Base-by-base conservation (phyloP, 2,329 filamentous ascomycete species). In the Fusarium keratoplasticum region DNA sequence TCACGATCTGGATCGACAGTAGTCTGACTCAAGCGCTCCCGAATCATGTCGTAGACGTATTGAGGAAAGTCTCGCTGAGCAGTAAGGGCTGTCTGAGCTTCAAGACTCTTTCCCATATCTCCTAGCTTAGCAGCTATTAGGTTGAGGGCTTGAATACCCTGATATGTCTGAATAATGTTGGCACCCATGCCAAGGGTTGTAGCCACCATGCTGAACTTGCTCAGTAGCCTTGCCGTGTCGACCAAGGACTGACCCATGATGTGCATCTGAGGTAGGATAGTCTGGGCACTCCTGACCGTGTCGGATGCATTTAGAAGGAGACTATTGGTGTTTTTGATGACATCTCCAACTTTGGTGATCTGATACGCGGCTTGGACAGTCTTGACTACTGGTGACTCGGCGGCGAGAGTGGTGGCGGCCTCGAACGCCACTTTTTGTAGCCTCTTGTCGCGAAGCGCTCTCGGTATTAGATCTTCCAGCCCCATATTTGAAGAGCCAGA, bases 61-160 rank as follows among this genome's bases (percentile, higher is more conserved):
- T 80, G 78, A 0, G 82, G 81, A 25, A 83, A 83, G 33, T 83
- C 79, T 62, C 79, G 78, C n/a, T 83, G 82, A 2, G 82, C 82
- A 29, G 80, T 78, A 2, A 83, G 79, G 4, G 82, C 81, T 0
- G 81, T 82, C 64, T 83, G 82, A 3, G 82, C 82, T 0, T 80
- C 80, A 0, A 83, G 75, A 8, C 74, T 80, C 9, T 72, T 75
- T 1, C 77, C 77, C 31, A 83, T 83, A 14, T 82, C 78, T 9
- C 82, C 76, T 10, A 83, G 80, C 54, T 78, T 79, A 9, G 79
- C 76, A 14, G 80, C 82, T 36, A 83, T 82, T 10, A 83, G 78
- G 44, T 82, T 80, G 18, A 83, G 71, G 1, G 79, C 82, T 61
- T 82, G 80, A 36, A 81, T 64, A 2, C 82, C 82, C 58, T 83